Evolutionary conservation across 305 asterid species (phyloP).

Genomic region (Petunia hybrid): DNA sequence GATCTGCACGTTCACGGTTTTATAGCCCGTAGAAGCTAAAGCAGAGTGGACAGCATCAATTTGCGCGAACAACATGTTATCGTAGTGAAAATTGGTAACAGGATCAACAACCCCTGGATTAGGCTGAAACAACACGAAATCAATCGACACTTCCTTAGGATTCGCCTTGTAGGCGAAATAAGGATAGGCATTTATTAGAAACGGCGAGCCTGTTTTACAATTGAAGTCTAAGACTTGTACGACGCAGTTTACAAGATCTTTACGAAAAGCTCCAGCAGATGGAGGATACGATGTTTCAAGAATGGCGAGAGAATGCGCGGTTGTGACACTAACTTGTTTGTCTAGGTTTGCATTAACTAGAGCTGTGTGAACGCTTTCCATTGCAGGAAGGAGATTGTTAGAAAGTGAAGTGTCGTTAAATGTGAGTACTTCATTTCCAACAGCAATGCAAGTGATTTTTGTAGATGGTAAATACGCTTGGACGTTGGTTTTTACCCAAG

Average conservation of each 20-base stretch:
- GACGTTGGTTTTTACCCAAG: conserved; percentile 79
- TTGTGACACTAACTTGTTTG: conserved; percentile 65
- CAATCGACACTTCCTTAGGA: conserved; percentile 69
- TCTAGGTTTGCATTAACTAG: conserved; percentile 61
- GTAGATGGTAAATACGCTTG: conserved; percentile 70
- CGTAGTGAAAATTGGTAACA: conserved; percentile 58
- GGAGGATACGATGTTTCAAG: conserved; percentile 81
- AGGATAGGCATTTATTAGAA: conserved; percentile 77
- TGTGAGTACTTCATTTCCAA: conserved; percentile 87
- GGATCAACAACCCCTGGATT: conserved; percentile 56
- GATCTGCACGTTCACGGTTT: conserved; percentile 69
- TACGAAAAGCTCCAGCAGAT: conserved; percentile 69
- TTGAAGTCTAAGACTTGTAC: conserved; percentile 69
- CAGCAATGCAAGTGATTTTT: conserved; percentile 69
- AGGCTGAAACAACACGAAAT: conserved; percentile 68
- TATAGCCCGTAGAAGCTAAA: conserved; percentile 65
- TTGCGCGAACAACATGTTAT: conserved; percentile 77
- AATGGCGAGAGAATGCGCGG: conserved; percentile 76
- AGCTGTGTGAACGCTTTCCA: conserved; percentile 73
- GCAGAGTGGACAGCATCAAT: conserved; percentile 80
- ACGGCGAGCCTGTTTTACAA: conserved; percentile 65
- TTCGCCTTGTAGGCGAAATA: conserved; percentile 71
- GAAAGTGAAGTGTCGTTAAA: conserved; percentile 68
- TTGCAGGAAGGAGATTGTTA: conserved; percentile 69
- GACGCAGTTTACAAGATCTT: conserved; percentile 53